Base-by-base conservation (phyloP, 768 basidiomycete species). In the Austroboletus festivus region DNA sequence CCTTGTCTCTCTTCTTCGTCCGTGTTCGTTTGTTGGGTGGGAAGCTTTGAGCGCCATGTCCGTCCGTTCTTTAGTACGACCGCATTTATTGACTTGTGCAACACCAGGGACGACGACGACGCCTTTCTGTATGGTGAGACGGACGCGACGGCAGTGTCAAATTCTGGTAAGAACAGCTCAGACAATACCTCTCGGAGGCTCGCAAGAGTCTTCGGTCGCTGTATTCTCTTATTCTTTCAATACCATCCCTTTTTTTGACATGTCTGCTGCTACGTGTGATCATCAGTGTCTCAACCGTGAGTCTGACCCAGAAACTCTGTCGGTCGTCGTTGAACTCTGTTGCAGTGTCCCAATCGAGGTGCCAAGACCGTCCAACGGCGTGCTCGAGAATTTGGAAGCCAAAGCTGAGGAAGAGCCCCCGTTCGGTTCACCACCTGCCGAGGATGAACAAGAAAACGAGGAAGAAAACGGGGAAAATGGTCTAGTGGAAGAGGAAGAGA, bases 91-190 rank as follows among this genome's bases (percentile, higher is more conserved):
- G 46, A 68, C 67, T 30, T 38, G 48, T 46, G 28, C 38, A 44
- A 53, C 44, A 49, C 44, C 55, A 83, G 81, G 80, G 85, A 88
- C 63, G 86, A 88, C 70, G 87, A 90, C 60, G 86, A 89, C 67
- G 85, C 86, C 21, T 88, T 85, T 63, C 69, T 89, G 53, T 89
- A 89, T 57, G 87, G 87, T 48, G 77, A 77, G 50, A 71, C 80
- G 37, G 55, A 69, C 38, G 62, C 68, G 46, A 48, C 66, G 42
- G 62, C 63, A 53, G 59, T 58, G 46, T 51, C 59, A 53, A 64
- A 68, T 40, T 71, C 75, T 72, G 76, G 80, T 81, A 71, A 79
- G 78, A 71, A 51, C 56, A 52, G 54, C 62, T 59, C 57, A 55
- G 55, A 57, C 55, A 54, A 35, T 42, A 38, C 50, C 53, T 58